Base-by-base conservation (phyloP, 805 yeast species). In the Ascoidea rubescens region DNA sequence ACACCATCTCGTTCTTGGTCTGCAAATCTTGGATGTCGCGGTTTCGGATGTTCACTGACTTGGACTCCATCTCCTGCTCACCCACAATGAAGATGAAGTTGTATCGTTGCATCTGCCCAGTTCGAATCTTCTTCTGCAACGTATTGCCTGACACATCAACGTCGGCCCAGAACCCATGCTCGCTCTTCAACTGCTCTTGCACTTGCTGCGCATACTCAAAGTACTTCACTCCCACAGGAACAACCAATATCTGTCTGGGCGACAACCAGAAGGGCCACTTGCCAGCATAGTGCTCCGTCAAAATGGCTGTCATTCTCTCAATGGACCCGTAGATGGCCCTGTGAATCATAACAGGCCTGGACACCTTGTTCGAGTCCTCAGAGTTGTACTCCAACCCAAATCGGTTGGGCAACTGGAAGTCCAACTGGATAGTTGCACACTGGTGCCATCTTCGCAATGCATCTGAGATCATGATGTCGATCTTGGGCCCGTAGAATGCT, bases 211-310 rank as follows among this genome's bases (percentile, higher is more conserved):
- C 99, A 65, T 93, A 93, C 58, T 83, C 96, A 64, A 75, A 81
- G 75, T 84, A 91, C 69, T 87, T 88, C 58, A 86, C 95, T 64
- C 96, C 97, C 61, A 93, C 97, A 60, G 99, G 99, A 33, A 93
- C 93, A 62, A 93, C 95, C 62, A 91, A 75, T 54, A 91, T 79
- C 73, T 93, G 99, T 74, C 99, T 85, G 64, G 99, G 99, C n/a
- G 98, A 90, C 66, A 93, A 77, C 99, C 99, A 93, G 78, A 93
- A 87, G 64, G 99, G 99, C 99, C 99, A 93, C 69, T 89, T 93
- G 64, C 99, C 99, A 66, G 90, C 96, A 72, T 77, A 93, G 74
- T 93, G 99, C 72, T 93, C 99, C 54, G 96, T 90, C 69, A 93
- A 80, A 62, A 93, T 91, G 57, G 97, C 99, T 57, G 96, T 87